These are phyloP conservation scores for Pseudocercospora crystallina DNA, from an alignment of 2,329 filamentous ascomycete genomes.

Conservation along the genomic window DNA sequence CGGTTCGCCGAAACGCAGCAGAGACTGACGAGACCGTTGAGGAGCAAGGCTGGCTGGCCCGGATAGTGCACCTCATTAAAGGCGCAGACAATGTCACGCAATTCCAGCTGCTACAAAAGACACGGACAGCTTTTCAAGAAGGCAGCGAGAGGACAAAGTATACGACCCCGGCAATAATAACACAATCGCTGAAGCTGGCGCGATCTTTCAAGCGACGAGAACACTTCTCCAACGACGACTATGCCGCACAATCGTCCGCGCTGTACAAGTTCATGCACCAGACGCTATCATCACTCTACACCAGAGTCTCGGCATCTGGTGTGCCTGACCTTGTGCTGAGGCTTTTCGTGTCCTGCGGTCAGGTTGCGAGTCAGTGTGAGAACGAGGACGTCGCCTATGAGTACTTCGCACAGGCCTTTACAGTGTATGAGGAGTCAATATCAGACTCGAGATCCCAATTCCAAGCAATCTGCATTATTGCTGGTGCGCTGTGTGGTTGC, in stretches of 20 bases:
- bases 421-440: conserved; percentile 94
- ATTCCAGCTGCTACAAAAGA: conserved; percentile 82
- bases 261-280: conserved; percentile 96
- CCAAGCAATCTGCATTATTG: conserved; percentile 93
- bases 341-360: conserved; percentile 86
- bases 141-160: conserved; percentile 95
- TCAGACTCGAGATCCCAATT: conserved; percentile 96
- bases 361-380: conserved; percentile 84
- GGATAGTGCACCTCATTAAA: conserved; percentile 84
- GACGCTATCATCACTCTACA: conserved; percentile 80
- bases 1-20: conserved; percentile 67
- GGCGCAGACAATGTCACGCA: conserved; percentile 88
- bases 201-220: conserved; percentile 86
- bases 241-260: conserved; percentile 71
- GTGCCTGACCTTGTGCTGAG: conserved; percentile 86
- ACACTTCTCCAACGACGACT: conserved; percentile 76
- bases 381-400: conserved; percentile 98
- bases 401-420: conserved; percentile 97
- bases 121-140: conserved; percentile 81
- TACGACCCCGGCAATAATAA: conserved; percentile 89
- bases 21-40: conserved; percentile 98
- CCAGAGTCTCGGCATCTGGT: conserved; percentile 68
- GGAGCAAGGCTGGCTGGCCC: conserved; percentile 94
- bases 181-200: conserved; percentile 83
- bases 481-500: conserved; percentile 82